A percentile compares a stretch with the other conserved stretches of the same genome.
Conservation (phyloP, 805 yeast genomes). For the Starmerella potacharoeniae region DNA sequence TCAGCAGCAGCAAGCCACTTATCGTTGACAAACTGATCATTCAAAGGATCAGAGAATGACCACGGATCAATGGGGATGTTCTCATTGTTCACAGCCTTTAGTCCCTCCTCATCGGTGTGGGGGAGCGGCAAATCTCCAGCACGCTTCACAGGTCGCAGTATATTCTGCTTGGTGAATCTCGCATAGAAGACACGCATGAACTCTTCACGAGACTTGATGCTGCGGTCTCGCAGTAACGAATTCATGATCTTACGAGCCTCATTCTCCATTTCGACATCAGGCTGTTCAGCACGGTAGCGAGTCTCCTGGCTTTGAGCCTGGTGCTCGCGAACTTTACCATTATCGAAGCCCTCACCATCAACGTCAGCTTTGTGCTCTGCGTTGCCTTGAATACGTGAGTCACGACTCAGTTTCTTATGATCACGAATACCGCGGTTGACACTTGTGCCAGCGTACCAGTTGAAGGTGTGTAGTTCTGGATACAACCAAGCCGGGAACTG, state of each 20-base stretch:
- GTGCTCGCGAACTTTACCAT: slow-evolving; percentile 34
- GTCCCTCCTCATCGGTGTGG: slow-evolving; percentile 22
- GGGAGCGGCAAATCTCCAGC: slow-evolving; percentile 17
- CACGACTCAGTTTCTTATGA: slow-evolving; percentile 66
- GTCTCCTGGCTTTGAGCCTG: slow-evolving; percentile 28
- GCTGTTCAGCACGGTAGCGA: slow-evolving; percentile 8
- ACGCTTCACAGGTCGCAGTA: slow-evolving; percentile 15
- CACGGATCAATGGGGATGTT: slow-evolving; percentile 69
- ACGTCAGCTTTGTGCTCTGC: slow-evolving; percentile 61
- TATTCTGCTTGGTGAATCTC: slow-evolving; percentile 13
- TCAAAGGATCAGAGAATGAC: slow-evolving; percentile 75
- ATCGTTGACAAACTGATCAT: slow-evolving; percentile 72
- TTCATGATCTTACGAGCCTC: slow-evolving; percentile 22
- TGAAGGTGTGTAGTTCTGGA: slow-evolving; percentile 44
- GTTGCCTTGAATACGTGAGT: slow-evolving; percentile 64
- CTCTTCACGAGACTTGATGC: slow-evolving; percentile 22
- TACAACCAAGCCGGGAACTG: slow-evolving; percentile 20
- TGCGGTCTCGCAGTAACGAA: slow-evolving; percentile 12
- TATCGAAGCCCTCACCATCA: slow-evolving; percentile 63
- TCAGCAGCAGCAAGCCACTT: slow-evolving; percentile 69
- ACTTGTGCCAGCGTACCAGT: slow-evolving; percentile 69
- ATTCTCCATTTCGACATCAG: slow-evolving; percentile 25
- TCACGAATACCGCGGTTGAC: slow-evolving; percentile 80
- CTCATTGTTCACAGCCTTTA: slow-evolving; percentile 24
- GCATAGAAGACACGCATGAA: slow-evolving; percentile 26